Base-by-base conservation (phyloP, 257 asterid genomes). In the Anisodus tanguticus region DNA sequence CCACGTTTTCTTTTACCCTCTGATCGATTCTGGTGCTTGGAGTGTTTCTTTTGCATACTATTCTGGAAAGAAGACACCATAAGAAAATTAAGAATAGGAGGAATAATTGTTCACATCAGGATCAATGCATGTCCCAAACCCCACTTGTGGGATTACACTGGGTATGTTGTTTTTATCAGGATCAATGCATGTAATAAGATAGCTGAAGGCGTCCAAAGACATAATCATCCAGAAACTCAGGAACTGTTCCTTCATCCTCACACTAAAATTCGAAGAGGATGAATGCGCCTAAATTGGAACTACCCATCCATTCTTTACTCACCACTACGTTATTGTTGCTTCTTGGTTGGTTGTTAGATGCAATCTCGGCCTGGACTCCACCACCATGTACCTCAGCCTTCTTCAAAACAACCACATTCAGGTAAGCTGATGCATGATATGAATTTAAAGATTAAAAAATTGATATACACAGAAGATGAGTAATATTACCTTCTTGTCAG, bases 11-110 rank as follows among this genome's bases (percentile, higher is more conserved):
- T 88, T 86, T 89, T 84, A 45, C 88, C 89, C 41, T 86, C 81
- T 43, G 91, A 83, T 74, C 85, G 93, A 81, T 87, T 88, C 37
- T 83, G 87, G 69, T 82, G 90, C 89, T 86, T 91, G 47, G 86
- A 85, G 89, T 91, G 92, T 87, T 89, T 89, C 76, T 81, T 88
- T 60, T 85, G 84, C 85, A 68, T 88, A 53, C 80, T 90, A 79
- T 84, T 86, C 99, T 94, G 93, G 76, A 84, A 88, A 88, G 76
- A 77, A 77, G 82, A 53, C 12, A 26, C 31, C 15, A 51, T 31
- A 77, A 76, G 83, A 22, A 83, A 31, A 51, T 76, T 53, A 26
- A 53, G 22, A 77, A 54, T 26, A 26, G 64, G 47, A 77, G 15
- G 45, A 77, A 53, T 31, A 26, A 53, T 53, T 53, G 19, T 9